These are phyloP conservation scores for Botrytis squamosa DNA, from an alignment of 2,329 filamentous ascomycete genomes.

Conservation along the genomic window DNA sequence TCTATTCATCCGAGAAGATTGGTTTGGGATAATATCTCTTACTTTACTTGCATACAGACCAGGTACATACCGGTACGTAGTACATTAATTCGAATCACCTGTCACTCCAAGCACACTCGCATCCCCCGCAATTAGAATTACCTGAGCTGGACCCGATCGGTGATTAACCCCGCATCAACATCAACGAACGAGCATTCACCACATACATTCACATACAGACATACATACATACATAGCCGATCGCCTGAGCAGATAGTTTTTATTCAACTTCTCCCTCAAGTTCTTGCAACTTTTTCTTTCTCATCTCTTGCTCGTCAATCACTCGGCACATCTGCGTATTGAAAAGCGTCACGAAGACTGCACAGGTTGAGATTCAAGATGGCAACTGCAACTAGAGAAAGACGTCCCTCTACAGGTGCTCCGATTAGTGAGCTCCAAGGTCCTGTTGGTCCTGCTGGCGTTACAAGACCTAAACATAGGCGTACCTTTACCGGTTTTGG, in stretches of 20 bases:
- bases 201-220: neutral
- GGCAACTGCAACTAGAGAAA: conserved; percentile 52
- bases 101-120: neutral
- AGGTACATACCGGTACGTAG: neutral
- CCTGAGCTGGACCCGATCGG: conserved; percentile 3
- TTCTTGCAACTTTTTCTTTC: neutral
- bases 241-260: neutral
- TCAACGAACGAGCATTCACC: conserved; percentile 2
- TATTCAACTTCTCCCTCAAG: neutral
- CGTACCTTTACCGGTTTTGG: conserved; percentile 95
- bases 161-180: conserved; percentile 1
- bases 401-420: conserved; percentile 76
- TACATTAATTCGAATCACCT: neutral
- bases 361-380: neutral
- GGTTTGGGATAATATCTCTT: neutral
- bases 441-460: conserved; percentile 75
- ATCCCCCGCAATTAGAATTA: neutral
- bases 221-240: neutral
- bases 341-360: neutral
- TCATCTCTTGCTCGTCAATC: neutral
- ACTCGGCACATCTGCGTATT: neutral
- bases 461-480: conserved; percentile 90
- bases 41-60: neutral
- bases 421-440: conserved; percentile 85
- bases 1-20: neutral